A percentile compares a stretch with the other conserved stretches of the same genome.
Evolutionary conservation across 1,284 basidiomycete species (phyloP).

Genomic region (Apiotrichum veenhuisii): DNA sequence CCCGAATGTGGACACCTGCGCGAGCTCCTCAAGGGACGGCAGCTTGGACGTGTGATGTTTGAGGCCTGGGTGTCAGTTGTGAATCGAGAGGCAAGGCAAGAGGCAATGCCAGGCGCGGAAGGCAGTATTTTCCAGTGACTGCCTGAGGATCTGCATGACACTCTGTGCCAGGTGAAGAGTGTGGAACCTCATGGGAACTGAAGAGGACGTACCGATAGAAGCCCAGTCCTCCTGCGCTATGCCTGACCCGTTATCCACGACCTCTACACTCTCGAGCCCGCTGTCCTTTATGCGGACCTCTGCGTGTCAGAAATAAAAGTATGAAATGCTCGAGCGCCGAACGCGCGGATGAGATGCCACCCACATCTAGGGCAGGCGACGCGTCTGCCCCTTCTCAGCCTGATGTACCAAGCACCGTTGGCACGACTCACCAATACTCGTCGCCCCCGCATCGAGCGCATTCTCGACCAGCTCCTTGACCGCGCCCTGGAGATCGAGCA

Average conservation of each 20-base stretch:
- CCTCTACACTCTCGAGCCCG: conserved; percentile 80
- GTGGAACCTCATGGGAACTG: no score
- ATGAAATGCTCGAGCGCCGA: no score
- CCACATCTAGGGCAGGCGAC: no score
- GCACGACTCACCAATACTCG: conserved; percentile 67
- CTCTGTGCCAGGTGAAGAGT: no score
- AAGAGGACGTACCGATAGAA: conserved; percentile 63
- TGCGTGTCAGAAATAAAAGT: conserved; percentile 45
- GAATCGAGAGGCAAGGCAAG: no score
- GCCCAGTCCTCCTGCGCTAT: conserved; percentile 74
- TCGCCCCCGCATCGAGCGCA: conserved; percentile 86
- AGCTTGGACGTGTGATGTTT: conserved; percentile 96
- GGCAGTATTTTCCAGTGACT: no score
- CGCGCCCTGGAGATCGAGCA: conserved; percentile 86
- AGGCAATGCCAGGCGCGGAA: no score
- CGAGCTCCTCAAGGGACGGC: conserved; percentile 68
- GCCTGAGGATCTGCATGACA: no score
- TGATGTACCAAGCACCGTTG: no score
- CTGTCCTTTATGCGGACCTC: conserved; percentile 89
- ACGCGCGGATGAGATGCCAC: no score
- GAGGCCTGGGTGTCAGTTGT: conserved; percentile 57
- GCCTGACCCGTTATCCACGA: conserved; percentile 88
- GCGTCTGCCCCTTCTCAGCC: no score
- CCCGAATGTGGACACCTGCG: conserved; percentile 78
- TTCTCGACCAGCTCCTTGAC: conserved; percentile 98